Base-by-base conservation (phyloP, 1,284 basidiomycete species). In the Ceratobasidium sp. region DNA sequence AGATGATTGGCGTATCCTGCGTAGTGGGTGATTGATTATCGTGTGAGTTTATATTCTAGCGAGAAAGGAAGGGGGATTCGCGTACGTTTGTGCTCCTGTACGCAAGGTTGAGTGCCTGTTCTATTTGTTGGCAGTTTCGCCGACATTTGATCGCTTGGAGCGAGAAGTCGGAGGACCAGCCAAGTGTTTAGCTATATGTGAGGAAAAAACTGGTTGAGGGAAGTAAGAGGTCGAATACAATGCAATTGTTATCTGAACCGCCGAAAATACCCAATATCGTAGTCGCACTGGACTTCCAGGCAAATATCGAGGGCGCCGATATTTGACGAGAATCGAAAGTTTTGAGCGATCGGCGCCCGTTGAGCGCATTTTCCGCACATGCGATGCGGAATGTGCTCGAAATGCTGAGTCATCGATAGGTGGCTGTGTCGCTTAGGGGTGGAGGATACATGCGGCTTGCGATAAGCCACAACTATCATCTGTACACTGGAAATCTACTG, bases 11-110 rank as follows among this genome's bases (percentile, higher is more conserved):
- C 62, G 62, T 64, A 33, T 13, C n/a, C 12, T 33, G 38, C 38
- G 59, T 61, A 61, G 28, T 7, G 28, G 28, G 59, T 33, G 66
- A 46, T 68, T 54, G 48, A 54, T 52, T n/a, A 68, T 54, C 66
- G 66, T 17, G 50, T 40, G 33, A 50, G 40, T 68, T 54, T 17
- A 7, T 54, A 28, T 68, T 52, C 26, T 44, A 7, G 38, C 23
- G 61, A 64, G 44, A 17, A 3, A 23, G 40, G 40, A 6, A 6
- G 38, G 7, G 4, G 20, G 20, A 12, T 7, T 33, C 17, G 59
- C 38, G 40, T 62, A 12, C 38, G 2, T 12, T 15, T 50, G 48
- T 20, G 48, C 13, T 15, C 48, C 48, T 50, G 48, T 20, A 50
- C 48, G 48, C 48, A 50, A 50, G 48, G 13, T 50, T 20, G 48